These are phyloP conservation scores for Penicillium coffeae DNA, from an alignment of 495 filamentous ascomycete genomes.

Conservation along the genomic window DNA sequence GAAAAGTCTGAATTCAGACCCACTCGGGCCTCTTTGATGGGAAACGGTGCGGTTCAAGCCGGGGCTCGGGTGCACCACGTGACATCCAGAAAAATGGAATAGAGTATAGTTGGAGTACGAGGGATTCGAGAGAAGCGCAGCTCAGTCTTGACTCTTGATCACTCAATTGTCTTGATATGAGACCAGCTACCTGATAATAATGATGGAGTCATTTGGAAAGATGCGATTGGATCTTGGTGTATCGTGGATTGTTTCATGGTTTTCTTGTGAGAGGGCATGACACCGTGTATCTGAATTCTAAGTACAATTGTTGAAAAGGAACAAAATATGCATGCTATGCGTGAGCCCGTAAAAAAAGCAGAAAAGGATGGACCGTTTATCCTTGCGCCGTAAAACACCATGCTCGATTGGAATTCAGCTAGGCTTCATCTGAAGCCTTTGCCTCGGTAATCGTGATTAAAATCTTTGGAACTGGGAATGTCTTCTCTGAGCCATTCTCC, in stretches of 20 bases:
- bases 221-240: too few relatives aligned
- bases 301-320: conserved; percentile 1
- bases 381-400: conserved; percentile 11
- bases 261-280: neutral
- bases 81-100: too few relatives aligned
- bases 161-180: too few relatives aligned
- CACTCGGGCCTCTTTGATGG: too few relatives aligned
- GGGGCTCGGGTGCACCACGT: too few relatives aligned
- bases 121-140: too few relatives aligned
- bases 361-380: neutral
- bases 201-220: neutral
- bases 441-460: conserved; percentile 6
- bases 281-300: neutral
- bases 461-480: conserved; percentile 9
- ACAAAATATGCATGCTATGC: conserved; percentile 12
- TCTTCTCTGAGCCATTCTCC: conserved; percentile 26
- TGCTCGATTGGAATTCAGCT: too few relatives aligned
- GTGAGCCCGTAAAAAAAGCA: conserved; percentile 8
- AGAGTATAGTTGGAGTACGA: too few relatives aligned
- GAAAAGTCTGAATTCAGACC: too few relatives aligned
- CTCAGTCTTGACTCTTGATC: too few relatives aligned
- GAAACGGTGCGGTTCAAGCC: too few relatives aligned
- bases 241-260: too few relatives aligned
- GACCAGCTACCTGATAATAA: neutral
- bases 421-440: neutral